phyloP scores from a whole-genome alignment of 805 yeast species.

The Cephaloascus fragrans region DNA sequence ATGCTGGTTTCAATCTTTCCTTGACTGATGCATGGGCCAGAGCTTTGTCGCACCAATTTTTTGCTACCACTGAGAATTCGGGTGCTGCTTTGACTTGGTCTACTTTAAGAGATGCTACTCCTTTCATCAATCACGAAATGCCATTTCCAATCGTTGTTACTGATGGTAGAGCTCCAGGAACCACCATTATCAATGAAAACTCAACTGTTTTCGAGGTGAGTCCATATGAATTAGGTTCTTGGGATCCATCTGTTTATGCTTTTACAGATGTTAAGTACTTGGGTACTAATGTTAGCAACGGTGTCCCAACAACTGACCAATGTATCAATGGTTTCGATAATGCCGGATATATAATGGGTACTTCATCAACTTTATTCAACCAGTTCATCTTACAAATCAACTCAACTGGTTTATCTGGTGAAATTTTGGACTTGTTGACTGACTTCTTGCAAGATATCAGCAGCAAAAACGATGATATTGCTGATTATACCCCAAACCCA shows the following conservation, averaged over 20 bases:
- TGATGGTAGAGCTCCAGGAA: conserved; percentile 23
- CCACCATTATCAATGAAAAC: conserved; percentile 18
- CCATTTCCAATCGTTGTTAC: conserved; percentile 30
- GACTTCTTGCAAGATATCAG: conserved; percentile 14
- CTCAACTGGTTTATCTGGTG: conserved; percentile 38
- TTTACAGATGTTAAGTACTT: conserved; percentile 26
- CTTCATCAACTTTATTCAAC: conserved; percentile 29
- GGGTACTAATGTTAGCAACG: conserved; percentile 23
- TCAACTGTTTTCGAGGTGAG: conserved; percentile 30
- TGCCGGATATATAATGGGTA: conserved; percentile 27
- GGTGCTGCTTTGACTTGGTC: conserved; percentile 21
- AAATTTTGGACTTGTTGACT: conserved; percentile 33
- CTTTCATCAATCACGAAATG: conserved; percentile 24
- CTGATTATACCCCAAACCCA: conserved; percentile 16
- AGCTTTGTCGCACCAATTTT: conserved; percentile 62
- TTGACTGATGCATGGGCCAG: conserved; percentile 79
- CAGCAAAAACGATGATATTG: conserved; percentile 19
- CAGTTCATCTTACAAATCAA: conserved; percentile 15
- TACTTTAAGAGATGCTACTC: conserved; percentile 16
- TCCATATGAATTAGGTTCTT: conserved; percentile 32
- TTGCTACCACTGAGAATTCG: conserved; percentile 12
- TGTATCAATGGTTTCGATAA: conserved; percentile 28
- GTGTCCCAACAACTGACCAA: conserved; percentile 10
- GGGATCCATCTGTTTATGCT: conserved; percentile 25
- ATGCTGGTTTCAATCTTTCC: conserved; percentile 59